phyloP scores from a whole-genome alignment of 2,329 filamentous ascomycete genomes.

The Lasiodiplodia hormozganensis region DNA sequence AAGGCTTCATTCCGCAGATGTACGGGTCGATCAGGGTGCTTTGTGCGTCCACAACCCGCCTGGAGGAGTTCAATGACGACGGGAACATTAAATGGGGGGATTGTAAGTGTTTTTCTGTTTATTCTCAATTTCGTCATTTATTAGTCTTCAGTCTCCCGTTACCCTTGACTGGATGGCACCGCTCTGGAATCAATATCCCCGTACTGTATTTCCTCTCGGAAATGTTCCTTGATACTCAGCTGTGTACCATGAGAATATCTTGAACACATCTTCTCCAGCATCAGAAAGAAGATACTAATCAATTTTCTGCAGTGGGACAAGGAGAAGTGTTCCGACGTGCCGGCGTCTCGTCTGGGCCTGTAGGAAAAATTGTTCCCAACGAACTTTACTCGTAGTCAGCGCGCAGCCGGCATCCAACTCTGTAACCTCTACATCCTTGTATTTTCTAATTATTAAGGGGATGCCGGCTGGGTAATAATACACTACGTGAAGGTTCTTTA shows the following conservation, averaged over 20 bases:
- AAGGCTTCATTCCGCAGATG: slow-evolving; percentile 45
- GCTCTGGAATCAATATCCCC: not conserved
- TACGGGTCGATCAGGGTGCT: slow-evolving; percentile 41
- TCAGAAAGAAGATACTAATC: not conserved
- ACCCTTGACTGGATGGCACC: not conserved
- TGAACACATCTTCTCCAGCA: not conserved
- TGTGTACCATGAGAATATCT: too few relatives aligned
- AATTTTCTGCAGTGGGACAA: not conserved
- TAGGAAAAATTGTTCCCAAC: not conserved
- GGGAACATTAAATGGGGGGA: not conserved
- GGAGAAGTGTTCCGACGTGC: not conserved
- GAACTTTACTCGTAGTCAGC: not conserved
- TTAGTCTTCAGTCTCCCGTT: too few relatives aligned
- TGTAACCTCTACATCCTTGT: not conserved
- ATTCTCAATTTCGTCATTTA: not conserved
- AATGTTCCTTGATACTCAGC: not conserved
- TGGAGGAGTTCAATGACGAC: slow-evolving; percentile 37
- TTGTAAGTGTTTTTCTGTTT: not conserved
- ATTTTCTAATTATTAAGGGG: not conserved
- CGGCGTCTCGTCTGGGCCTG: not conserved
- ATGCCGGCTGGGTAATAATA: not conserved
- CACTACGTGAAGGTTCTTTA: not conserved
- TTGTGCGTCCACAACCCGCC: slow-evolving; percentile 37
- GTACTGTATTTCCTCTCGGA: too few relatives aligned
- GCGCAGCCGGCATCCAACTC: not conserved